Evolutionary conservation across 805 yeast genomes (phyloP), one percentile per base, ranked within the genome.

Genomic region (Barnettozyma sp.): DNA sequence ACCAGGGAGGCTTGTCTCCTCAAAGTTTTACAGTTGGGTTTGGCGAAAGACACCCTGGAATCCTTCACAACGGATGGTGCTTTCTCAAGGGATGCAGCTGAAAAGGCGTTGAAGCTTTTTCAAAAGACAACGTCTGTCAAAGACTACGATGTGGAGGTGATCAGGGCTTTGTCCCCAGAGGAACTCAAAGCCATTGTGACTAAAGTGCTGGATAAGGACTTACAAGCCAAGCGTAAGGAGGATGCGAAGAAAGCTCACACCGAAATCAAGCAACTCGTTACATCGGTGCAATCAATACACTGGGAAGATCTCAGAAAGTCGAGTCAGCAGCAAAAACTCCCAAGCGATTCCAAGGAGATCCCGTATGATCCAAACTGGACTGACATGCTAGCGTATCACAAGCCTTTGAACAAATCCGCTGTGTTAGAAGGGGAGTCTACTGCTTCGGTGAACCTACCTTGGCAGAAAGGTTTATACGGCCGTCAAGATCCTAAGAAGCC

Each of bases 381-480:
- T 10, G 55, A 64, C 28, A 53, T 56, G 6, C 58, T 79, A 35
- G 54, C 49, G 25, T 59, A 54, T 31, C 76, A 72, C 41, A 58
- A 61, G 16, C 60, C 58, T 24, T 35, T 71, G 40, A 65, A 73
- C 36, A 57, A 62, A 29, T 71, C 71, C 7, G 68, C 65, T 16
- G 54, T 74, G 7, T 34, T 55, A 21, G 82, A 75, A 51, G 67
- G 73, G 42, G 82, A 75, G 48, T 40, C 65, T 13, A 51, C 55
- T 30, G 70, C 75, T 21, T 57, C 62, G n/a, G 70, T 85, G 34
- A 50, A 65, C 23, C 65, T 87, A 40, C 95, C 95, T 38, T 84
- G 92, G 88, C 94, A 86, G 61, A 69, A 68, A 39, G 73, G 77
- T 31, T 68, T 82, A 43, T 86, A 71, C 59, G 97, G 97, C 16